Base-by-base conservation (phyloP, 2,329 filamentous ascomycete species). In the Zelopaecilomyces penicillatus region DNA sequence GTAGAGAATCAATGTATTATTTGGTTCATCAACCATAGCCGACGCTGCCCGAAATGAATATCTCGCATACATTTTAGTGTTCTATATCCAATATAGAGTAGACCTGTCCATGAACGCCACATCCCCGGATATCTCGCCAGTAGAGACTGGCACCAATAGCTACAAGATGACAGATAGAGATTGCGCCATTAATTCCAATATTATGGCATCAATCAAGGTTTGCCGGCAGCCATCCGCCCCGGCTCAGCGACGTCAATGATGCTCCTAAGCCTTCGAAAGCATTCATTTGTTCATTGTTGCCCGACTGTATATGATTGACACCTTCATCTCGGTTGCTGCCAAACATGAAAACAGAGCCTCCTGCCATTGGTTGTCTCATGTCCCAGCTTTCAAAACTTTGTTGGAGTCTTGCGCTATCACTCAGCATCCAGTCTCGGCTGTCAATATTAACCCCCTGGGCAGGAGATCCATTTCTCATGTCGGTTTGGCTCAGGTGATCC, bases 381-480 rank as follows among this genome's bases (percentile, higher is more conserved):
- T 67, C 70, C 76, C 76, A 80, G 3, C 66, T 60, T 44, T 76
- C 69, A 53, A 79, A 80, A 48, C 75, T 71, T 44, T 77, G 73
- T 46, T 79, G 74, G 74, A 75, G 78, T 48, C 68, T 74, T 28
- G 72, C 74, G 12, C 75, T 70, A 47, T 80, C 76, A 43, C 69
- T 76, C 19, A 80, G 58, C 52, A 78, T 75, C 73, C 74, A 80
- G 34, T 78, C 73, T 48, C 75, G 70, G 6, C 70, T 69, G 48
- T 78, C 75, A 37, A 78, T 61, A 5, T 62, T 61, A 49, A 57
- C 45, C 11, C 44, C 57, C 45, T 46, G 57, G 39, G 36, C 54
- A 33, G 51, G 11, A 11, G 36, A 35, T 6, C 36, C n/a, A 9
- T 45, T 46, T 5, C 37, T 26, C 7, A 39, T 30, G 30, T 28